These are phyloP conservation scores for Hebeloma cylindrosporum DNA, from an alignment of 768 basidiomycete species.

Conservation along the genomic window DNA sequence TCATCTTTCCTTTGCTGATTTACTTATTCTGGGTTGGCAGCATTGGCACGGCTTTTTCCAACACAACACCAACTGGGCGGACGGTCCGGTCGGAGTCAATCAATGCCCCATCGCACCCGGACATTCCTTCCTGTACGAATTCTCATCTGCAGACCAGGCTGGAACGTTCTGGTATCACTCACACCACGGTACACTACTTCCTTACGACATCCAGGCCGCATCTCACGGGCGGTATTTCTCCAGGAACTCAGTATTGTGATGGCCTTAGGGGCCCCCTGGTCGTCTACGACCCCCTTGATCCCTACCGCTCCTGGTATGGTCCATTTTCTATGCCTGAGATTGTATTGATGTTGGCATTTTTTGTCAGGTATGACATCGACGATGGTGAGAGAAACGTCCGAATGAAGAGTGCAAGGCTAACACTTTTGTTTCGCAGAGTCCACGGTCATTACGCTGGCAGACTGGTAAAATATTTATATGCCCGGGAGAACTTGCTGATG, in stretches of 20 bases:
- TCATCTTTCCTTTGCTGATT: neutral
- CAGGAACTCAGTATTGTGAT: slow-evolving; percentile 54
- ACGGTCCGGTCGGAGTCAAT: slow-evolving; percentile 38
- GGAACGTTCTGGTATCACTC: slow-evolving; percentile 47
- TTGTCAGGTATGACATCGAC: slow-evolving; percentile 31
- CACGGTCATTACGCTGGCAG: slow-evolving; percentile 28
- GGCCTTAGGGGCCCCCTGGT: slow-evolving; percentile 43
- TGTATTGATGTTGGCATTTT: neutral
- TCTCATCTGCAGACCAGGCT: slow-evolving; percentile 30
- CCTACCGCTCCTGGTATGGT: slow-evolving; percentile 19
- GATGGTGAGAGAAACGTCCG: slow-evolving; percentile 31
- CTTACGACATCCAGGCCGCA: slow-evolving; percentile 9
- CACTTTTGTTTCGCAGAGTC: slow-evolving; percentile 21
- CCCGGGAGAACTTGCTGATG: neutral
- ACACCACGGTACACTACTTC: slow-evolving; percentile 29
- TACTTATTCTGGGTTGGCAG: slow-evolving; percentile 23
- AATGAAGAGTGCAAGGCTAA: neutral
- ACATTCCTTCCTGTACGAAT: slow-evolving; percentile 31
- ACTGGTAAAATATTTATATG: slow-evolving; percentile 30
- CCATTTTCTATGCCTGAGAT: neutral
- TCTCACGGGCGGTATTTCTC: neutral
- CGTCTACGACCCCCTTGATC: slow-evolving; percentile 25
- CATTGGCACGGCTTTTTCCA: slow-evolving; percentile 46
- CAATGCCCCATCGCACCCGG: slow-evolving; percentile 42
- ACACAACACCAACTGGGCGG: slow-evolving; percentile 35